Evolutionary conservation across 257 asterid species (phyloP).

Genomic region (Schizonepeta tenuifolia): DNA sequence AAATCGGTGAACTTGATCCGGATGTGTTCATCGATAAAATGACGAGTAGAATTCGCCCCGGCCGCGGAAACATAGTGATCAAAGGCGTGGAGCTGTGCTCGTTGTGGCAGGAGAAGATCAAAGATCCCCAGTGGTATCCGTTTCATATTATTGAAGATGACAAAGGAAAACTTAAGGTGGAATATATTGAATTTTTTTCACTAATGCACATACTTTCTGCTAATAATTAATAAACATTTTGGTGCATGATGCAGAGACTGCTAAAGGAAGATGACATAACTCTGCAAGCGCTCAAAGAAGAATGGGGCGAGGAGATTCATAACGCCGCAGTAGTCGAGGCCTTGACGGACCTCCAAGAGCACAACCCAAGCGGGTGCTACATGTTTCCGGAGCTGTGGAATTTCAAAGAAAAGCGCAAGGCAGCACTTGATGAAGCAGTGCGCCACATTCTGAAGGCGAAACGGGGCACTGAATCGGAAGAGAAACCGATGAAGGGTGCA

Average conservation of each 20-base stretch:
- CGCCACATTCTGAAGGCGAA: conserved; percentile 3
- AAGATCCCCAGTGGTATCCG: conserved; percentile 62
- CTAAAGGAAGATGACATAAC: conserved; percentile 46
- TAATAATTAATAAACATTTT: no score
- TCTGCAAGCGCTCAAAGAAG: conserved; percentile 38
- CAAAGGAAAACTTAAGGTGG: conserved; percentile 44
- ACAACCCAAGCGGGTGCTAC: conserved; percentile 57
- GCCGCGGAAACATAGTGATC: not conserved
- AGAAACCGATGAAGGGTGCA: no score
- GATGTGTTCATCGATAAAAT: not conserved
- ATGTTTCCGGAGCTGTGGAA: conserved; percentile 63
- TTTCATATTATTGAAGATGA: conserved; percentile 43
- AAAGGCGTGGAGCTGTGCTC: conserved; percentile 45
- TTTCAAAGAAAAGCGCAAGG: conserved; percentile 52
- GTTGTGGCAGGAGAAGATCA: conserved; percentile 64
- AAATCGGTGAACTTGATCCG: not conserved
- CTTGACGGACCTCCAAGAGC: conserved; percentile 42
- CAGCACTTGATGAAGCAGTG: conserved; percentile 53
- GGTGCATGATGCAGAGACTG: conserved; percentile 24
- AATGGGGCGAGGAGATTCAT: conserved; percentile 48
- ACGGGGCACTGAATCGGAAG: no score
- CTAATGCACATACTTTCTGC: no score
- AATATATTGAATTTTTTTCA: no score
- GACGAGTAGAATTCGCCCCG: not conserved
- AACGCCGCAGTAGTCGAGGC: conserved; percentile 46